A percentile compares a stretch with the other conserved stretches of the same genome.
phyloP scores from a whole-genome alignment of 495 filamentous ascomycete genomes.

The Ramalina peruviana region DNA sequence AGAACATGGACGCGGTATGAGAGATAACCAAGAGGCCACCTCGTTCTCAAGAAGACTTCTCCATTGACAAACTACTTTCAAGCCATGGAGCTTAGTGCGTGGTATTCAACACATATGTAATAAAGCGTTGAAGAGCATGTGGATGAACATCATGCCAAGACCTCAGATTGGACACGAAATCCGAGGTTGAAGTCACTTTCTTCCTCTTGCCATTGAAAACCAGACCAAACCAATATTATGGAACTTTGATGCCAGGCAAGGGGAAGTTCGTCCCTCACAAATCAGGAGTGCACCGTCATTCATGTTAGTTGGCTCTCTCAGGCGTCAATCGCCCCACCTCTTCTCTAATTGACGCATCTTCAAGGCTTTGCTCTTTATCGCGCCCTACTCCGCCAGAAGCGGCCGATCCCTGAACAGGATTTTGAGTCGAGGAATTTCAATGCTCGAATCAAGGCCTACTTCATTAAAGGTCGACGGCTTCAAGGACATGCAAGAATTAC shows the following conservation, averaged over 20 bases:
- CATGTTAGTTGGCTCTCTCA: constrained; percentile 36
- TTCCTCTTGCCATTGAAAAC: background rate
- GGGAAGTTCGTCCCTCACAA: constrained; percentile 31
- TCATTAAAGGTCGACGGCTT: constrained; percentile 41
- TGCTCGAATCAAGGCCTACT: constrained; percentile 37
- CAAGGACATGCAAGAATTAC: constrained; percentile 38
- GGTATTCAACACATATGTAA: too few species aligned
- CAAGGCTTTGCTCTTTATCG: constrained; percentile 64
- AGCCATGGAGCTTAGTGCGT: too few species aligned
- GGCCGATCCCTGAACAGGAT: constrained; percentile 29
- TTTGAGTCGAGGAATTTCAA: constrained; percentile 28
- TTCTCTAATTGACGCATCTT: constrained; percentile 5
- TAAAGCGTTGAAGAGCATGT: too few species aligned
- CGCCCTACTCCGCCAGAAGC: constrained; percentile 50
- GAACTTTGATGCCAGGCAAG: constrained; percentile 21
- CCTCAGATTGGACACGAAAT: too few species aligned
- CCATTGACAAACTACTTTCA: too few species aligned
- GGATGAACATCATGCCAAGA: too few species aligned
- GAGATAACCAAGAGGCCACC: too few species aligned
- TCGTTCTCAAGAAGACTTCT: too few species aligned
- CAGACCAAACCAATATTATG: background rate
- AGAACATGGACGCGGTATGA: too few species aligned
- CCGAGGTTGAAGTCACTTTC: background rate
- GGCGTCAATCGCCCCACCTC: background rate
- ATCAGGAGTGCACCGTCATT: constrained; percentile 43